Evolutionary conservation across 306 rosid genomes (phyloP), one percentile per base, ranked within the genome.

Genomic region (Quercus mongolica): DNA sequence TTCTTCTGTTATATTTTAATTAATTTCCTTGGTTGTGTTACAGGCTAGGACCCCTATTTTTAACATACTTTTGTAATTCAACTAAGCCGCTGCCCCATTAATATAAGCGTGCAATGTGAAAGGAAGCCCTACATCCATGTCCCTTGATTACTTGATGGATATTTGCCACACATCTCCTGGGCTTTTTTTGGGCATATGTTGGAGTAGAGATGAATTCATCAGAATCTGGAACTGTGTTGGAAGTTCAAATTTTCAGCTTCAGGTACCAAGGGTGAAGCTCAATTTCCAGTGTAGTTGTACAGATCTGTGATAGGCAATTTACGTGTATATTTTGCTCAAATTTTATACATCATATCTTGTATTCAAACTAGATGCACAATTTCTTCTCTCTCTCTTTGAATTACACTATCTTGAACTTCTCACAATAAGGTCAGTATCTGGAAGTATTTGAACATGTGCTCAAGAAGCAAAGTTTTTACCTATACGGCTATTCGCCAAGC

Each of bases 231-330:
- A 78, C 80, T 59, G 52, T 80, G 57, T 80, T 72, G 62, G 79
- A 84, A 82, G 84, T 68, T 33, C 72, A 68, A n/a, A 9, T 35
- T 67, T 67, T 44, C 52, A 11, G 72, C 52, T 18, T 67, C 51
- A 35, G 52, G 7, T 14, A 19, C 52, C 10, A 19, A 46, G 21
- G 72, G 52, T 18, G 7, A 4, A 19, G 74, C 81, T 74, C 87
- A 76, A 74, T 52, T 72, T 83, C 82, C 70, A 72, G 80, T 80
- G 83, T 85, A 78, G 64, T 82, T 87, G 94, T 87, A 89, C 84
- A 90, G 92, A 75, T 75, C 84, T 74, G 67, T 79, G 85, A 74
- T 67, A 74, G 55, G 74, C 63, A 74, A 21, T 71, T 79, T 54
- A 55, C 55, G 57, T 82, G 82, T 82, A 85, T 33, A 82, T 79